These are phyloP conservation scores for Wolfiporia cocos DNA, from an alignment of 1,284 basidiomycete genomes.

Conservation along the genomic window DNA sequence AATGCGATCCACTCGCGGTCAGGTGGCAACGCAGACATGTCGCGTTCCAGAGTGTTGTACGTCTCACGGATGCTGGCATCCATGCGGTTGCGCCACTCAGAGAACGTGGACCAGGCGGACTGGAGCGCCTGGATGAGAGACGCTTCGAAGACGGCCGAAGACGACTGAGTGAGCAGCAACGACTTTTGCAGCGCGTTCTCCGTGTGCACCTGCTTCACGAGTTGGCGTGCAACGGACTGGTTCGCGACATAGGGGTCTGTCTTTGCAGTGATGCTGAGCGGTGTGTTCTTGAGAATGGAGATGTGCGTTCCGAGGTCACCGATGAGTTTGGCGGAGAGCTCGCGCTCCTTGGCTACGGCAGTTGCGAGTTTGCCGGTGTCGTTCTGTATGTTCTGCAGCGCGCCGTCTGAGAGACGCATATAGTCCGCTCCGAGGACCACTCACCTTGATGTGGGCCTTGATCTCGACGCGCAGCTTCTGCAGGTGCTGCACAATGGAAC, in stretches of 20 bases:
- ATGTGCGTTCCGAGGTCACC: conserved; percentile 87
- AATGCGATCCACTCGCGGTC: conserved; percentile 98
- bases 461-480: conserved; percentile 93
- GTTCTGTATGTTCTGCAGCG: conserved; percentile 85
- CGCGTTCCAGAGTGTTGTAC: conserved; percentile 70
- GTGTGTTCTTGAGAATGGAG: conserved; percentile 92
- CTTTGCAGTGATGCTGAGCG: conserved; percentile 79
- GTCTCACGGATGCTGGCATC: conserved; percentile 75
- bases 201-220: conserved; percentile 92
- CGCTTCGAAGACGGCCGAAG: conserved; percentile 95
- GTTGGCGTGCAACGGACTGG: conserved; percentile 78
- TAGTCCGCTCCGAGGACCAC: conserved; percentile 12
- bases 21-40: conserved; percentile 83
- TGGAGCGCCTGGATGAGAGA: conserved; percentile 95
- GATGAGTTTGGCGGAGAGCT: conserved; percentile 83
- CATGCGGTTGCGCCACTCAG: conserved; percentile 95
- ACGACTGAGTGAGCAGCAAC: conserved; percentile 99
- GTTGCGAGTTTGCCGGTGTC: conserved; percentile 96
- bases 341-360: conserved; percentile 90
- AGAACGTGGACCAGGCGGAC: conserved; percentile 95
- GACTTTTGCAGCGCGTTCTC: conserved; percentile 98
- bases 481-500: conserved; percentile 96
- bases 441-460: conserved; percentile 92
- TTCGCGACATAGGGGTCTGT: conserved; percentile 88
- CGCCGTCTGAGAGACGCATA: background rate